Evolutionary conservation across 306 rosid species (phyloP).

Genomic region (Vicia faba): DNA sequence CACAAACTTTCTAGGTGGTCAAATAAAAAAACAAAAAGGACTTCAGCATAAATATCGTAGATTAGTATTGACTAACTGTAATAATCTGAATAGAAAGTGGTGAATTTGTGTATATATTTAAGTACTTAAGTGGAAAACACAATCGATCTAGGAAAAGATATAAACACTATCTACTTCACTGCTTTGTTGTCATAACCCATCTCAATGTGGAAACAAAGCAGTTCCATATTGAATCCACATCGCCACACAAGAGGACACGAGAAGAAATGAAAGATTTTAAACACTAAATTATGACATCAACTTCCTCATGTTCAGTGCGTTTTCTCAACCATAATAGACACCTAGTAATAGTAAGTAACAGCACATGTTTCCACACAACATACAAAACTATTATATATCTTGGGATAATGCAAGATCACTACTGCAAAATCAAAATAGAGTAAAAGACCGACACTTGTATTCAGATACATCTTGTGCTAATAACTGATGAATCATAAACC

Average conservation of each 20-base stretch:
- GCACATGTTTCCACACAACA: slow-evolving; percentile 18
- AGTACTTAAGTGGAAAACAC: background rate
- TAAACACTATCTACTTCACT: background rate
- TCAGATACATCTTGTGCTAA: slow-evolving; percentile 10
- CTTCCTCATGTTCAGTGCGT: slow-evolving; percentile 7
- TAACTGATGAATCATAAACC: slow-evolving; percentile 18
- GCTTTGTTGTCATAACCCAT: slow-evolving; percentile 8
- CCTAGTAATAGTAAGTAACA: slow-evolving; percentile 10
- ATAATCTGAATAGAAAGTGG: background rate
- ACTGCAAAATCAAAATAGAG: slow-evolving; percentile 20
- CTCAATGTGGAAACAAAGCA: slow-evolving; percentile 11
- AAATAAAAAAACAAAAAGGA: background rate
- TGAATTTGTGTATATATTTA: background rate
- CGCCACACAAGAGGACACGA: background rate
- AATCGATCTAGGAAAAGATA: background rate
- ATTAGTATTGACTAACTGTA: background rate
- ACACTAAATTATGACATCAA: slow-evolving; percentile 10
- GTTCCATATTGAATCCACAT: background rate
- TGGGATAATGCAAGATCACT: slow-evolving; percentile 13
- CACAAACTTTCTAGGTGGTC: too few relatives aligned
- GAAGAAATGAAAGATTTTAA: slow-evolving; percentile 2
- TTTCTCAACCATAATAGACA: slow-evolving; percentile 6
- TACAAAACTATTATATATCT: slow-evolving; percentile 12
- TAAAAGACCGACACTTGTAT: background rate
- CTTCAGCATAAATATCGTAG: background rate